Conservation (phyloP, 2,329 filamentous ascomycete species). For the Xylariaceae sp. region DNA sequence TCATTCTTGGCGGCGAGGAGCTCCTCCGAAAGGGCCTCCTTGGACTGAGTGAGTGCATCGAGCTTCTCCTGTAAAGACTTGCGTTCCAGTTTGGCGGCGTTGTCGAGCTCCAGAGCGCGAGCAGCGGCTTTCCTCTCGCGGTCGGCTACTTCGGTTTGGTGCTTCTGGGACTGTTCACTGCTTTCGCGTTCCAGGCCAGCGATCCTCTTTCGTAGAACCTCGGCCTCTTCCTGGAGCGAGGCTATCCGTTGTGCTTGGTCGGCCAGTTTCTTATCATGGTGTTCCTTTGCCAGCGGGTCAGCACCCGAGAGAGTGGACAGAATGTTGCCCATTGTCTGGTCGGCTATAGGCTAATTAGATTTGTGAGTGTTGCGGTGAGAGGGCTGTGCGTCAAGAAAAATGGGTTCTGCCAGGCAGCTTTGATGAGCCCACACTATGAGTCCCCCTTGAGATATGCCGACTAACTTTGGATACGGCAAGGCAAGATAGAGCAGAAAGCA, state of each 20-base stretch:
- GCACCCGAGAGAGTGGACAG: slow-evolving; percentile 35
- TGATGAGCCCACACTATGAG: too few relatives aligned
- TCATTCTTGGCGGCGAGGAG: slow-evolving; percentile 31
- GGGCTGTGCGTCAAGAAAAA: too few relatives aligned
- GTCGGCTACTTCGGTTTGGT: slow-evolving; percentile 32
- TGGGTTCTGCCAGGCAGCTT: too few relatives aligned
- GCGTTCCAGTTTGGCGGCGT: slow-evolving; percentile 19
- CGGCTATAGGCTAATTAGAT: slow-evolving; percentile 1
- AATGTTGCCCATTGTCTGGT: slow-evolving; percentile 35
- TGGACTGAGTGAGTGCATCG: slow-evolving; percentile 19
- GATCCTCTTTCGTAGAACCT: slow-evolving; percentile 36
- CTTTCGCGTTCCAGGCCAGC: slow-evolving; percentile 29
- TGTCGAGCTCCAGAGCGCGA: slow-evolving; percentile 24
- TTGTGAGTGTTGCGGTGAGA: too few relatives aligned
- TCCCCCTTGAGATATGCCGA: too few relatives aligned
- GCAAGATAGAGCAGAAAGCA: neutral
- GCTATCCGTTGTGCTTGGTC: slow-evolving; percentile 35
- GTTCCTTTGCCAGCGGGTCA: slow-evolving; percentile 32
- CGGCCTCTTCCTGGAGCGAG: slow-evolving; percentile 33
- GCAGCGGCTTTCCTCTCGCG: slow-evolving; percentile 25
- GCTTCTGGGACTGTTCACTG: slow-evolving; percentile 30
- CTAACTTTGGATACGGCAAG: neutral
- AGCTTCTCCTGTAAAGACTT: slow-evolving; percentile 23
- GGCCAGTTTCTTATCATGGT: slow-evolving; percentile 33
- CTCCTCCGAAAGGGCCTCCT: slow-evolving; percentile 26